Evolutionary conservation across 108 stramenopile species (phyloP), one percentile per base, ranked within the genome.

Genomic region (Fistulifera pelliculosa): DNA sequence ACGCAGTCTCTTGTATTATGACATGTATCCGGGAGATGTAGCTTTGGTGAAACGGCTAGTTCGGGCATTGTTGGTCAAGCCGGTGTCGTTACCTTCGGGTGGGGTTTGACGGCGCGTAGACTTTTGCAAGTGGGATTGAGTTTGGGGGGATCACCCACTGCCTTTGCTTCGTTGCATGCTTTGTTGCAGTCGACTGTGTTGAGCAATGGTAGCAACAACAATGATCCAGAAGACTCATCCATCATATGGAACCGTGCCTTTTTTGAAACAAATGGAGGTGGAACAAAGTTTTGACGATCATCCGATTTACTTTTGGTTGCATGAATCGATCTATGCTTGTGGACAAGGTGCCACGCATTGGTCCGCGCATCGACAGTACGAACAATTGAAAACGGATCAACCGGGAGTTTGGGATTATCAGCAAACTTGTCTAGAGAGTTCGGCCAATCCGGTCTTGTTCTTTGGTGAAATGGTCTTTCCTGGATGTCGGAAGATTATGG

Each of bases 391-490:
- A 16, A 8, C 64, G 62, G 25, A 17, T 24, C 8, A 31, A 15
- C 23, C 40, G 4, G 21, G 18, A 45, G 61, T 19, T 67, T 86
- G 68, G 42, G 84, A 90, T 62, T 94, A 80, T 58, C 71, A 52
- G 28, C 16, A 58, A 18, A 79, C 85, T 11, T 56, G 65, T 47
- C 27, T 47, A 49, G 25, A 41, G 12, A 49, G 65, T 40, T 45
- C 53, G 4, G 59, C 81, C 21, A 24, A 35, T 11, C 90, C 81
- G 10, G 75, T 71, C 0, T 40, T 85, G 3, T 80, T 92, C 56
- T 86, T 84, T 61, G 93, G 92, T 8, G 95, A 96, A 73, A 93
- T 94, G 88, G 86, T 96, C 0, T 96, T 94, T 70, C 82, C 87
- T 94, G 86, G 80, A 94, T 96, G 94, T 62, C 83, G 26, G 75